Evolutionary conservation across 345 rosid species (phyloP), one percentile per base, ranked within the genome.

Genomic region (Combretum micranthum): DNA sequence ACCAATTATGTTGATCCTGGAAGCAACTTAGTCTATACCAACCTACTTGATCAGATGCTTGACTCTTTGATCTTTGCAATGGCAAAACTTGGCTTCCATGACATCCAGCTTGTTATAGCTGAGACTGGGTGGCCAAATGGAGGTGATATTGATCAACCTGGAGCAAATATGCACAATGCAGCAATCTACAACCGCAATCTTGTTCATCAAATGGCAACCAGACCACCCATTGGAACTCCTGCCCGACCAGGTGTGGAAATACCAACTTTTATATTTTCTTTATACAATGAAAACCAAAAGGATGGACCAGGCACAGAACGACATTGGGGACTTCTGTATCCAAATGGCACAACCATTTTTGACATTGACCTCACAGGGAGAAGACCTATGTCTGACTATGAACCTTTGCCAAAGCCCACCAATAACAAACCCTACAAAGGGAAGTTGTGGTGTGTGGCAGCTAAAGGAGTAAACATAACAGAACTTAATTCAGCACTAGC

Each of bases 81-180:
- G 80, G 50, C 65, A 39, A 87, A 64, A 69, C 84, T 87, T 0
- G 96, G 96, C 14, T 83, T 60, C 75, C 76, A 70, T 0, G 42
- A 74, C 14, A 61, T 85, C 73, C 69, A 61, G 25, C 64, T 90
- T 3, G 64, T 74, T 0, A 85, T 90, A 44, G 69, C 97, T 0
- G 95, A 85, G 75, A 90, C 97, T 7, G 97, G 97, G 2, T 90
- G 95, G 97, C 95, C 97, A 18, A 77, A 69, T 23, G 47, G 69
- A 0, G 96, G 97, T 5, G 96, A 90, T 60, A 55, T 83, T 3
- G 83, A 80, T 8, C 77, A 90, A 68, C 61, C 67, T 0, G 96
- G 96, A 4, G 93, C 88, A 0, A 90, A 78, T 55, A 52, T 76
- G 23, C 65, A 71, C 64, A 87, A 90, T 52, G 93, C 97, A 1